phyloP scores from a whole-genome alignment of 2,329 filamentous ascomycete genomes.

The Geosmithia flava region DNA sequence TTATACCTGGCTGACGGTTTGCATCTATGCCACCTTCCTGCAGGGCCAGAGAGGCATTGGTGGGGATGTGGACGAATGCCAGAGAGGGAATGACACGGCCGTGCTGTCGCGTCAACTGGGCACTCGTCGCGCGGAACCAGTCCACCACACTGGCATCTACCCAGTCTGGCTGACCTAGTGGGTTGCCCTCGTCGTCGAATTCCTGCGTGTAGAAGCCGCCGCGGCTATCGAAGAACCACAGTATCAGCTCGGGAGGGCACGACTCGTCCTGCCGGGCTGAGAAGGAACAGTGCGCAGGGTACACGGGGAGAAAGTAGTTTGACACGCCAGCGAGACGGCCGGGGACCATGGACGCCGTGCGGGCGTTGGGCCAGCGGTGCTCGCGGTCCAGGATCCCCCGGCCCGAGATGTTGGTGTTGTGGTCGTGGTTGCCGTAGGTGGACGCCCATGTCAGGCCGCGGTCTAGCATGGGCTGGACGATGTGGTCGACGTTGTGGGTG shows the following conservation, averaged over 20 bases:
- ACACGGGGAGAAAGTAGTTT: conserved; percentile 36
- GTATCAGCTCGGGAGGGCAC: conserved; percentile 30
- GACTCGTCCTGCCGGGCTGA: background rate
- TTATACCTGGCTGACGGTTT: conserved; percentile 28
- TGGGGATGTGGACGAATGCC: conserved; percentile 36
- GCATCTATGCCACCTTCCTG: conserved; percentile 20
- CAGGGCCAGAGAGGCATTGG: conserved; percentile 25
- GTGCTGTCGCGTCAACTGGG: conserved; percentile 10
- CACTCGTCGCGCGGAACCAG: conserved; percentile 27
- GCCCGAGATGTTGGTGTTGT: conserved; percentile 42
- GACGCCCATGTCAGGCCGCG: conserved; percentile 49
- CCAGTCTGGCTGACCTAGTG: conserved; percentile 27
- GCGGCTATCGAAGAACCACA: conserved; percentile 64
- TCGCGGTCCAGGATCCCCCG: conserved; percentile 28
- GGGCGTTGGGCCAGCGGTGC: conserved; percentile 20
- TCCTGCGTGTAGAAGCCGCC: conserved; percentile 41
- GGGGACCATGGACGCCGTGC: conserved; percentile 26
- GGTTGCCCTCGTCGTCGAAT: conserved; percentile 13
- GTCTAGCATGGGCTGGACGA: conserved; percentile 44
- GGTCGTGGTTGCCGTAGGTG: conserved; percentile 62
- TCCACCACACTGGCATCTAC: conserved; percentile 28
- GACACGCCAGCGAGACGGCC: conserved; percentile 23
- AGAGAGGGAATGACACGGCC: conserved; percentile 25
- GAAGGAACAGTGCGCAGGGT: conserved; percentile 17
- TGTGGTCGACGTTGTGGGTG: conserved; percentile 44